Base-by-base conservation (phyloP, 1,139 yeast genomes). In the Geotrichum klebahnii region DNA sequence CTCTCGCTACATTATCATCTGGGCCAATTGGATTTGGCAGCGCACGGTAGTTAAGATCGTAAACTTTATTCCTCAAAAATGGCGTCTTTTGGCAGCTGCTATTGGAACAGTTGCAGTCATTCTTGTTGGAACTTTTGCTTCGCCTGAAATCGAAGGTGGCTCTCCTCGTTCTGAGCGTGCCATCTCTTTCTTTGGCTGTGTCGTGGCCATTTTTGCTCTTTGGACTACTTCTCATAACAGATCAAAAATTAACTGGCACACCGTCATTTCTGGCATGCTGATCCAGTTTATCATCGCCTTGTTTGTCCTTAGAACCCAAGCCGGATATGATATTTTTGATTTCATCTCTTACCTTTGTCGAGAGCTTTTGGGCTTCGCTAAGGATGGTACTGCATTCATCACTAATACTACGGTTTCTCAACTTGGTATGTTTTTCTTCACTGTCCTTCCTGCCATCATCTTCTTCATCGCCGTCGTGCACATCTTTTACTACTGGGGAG, bases 401-500 rank as follows among this genome's bases (percentile, higher is more conserved):
- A 76, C 82, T 35, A 67, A 16, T 31, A 16, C 47, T 14, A 8
- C 12, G 1, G 38, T 42, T 23, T 37, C 51, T 17, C 43, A 42
- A n/a, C 40, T 37, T 17, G 51, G 51, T 5, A 42, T 48, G 43
- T 81, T 81, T 67, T 77, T 80, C 69, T 78, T 81, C 61, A 66
- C 80, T 5, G 84, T 80, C 26, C 68, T 81, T 53, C 84, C 85
- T 19, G 77, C 84, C 3, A 81, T 80, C 51, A 73, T 80, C 26
- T 81, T 81, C 71, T 81, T 81, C 67, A 80, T 80, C 48, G 81
- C 85, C 14, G 73, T 80, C 57, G 77, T 81, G 52, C 84, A 80
- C 61, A 75, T 81, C 53, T 76, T 78, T 72, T 80, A 75, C 68
- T 80, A 80, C 67, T 77, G 71, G 66, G 84, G 84, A 22, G 68